Evolutionary conservation across 768 basidiomycete genomes (phyloP).

Genomic region (Lactarius pseudohatsudake): DNA sequence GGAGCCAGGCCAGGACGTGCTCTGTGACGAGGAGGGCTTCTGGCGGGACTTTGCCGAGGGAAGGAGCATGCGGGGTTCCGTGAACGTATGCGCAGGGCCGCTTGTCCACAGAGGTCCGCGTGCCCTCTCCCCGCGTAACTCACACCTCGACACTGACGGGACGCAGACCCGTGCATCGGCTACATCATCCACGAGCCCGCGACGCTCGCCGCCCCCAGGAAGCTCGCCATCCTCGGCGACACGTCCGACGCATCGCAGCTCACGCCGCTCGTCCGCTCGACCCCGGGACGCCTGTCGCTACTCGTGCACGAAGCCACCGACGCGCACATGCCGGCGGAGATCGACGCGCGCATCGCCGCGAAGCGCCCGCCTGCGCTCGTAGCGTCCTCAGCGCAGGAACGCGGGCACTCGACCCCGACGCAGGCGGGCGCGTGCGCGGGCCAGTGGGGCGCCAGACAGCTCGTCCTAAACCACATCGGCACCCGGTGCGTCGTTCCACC

Average conservation of each 20-base stretch:
- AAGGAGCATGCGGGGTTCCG: conserved; percentile 41
- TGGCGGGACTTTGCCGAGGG: conserved; percentile 58
- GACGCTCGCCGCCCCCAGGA: conserved; percentile 44
- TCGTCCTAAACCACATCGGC: conserved; percentile 80
- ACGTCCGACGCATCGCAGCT: conserved; percentile 64
- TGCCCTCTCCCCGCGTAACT: neutral
- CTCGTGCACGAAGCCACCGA: conserved; percentile 88
- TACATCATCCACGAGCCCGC: conserved; percentile 67
- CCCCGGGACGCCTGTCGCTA: conserved; percentile 43
- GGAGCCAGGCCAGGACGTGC: conserved; percentile 58
- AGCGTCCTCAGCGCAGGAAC: conserved; percentile 43
- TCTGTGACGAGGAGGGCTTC: conserved; percentile 53
- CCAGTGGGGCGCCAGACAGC: conserved; percentile 51
- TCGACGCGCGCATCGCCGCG: conserved; percentile 52
- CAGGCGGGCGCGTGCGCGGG: conserved; percentile 80
- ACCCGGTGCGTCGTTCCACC: conserved; percentile 46
- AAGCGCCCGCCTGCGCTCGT: conserved; percentile 40
- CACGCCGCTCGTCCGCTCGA: conserved; percentile 44
- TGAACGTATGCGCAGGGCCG: conserved; percentile 70
- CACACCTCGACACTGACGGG: neutral
- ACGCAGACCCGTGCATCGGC: conserved; percentile 72
- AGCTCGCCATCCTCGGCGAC: conserved; percentile 77
- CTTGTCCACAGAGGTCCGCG: conserved; percentile 70
- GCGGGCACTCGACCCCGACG: conserved; percentile 76
- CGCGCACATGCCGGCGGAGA: conserved; percentile 56